Percentiles rank a stretch among this genome's conserved stretches.
phyloP scores from a whole-genome alignment of 2,329 filamentous ascomycete genomes.

The Fusarium udum region DNA sequence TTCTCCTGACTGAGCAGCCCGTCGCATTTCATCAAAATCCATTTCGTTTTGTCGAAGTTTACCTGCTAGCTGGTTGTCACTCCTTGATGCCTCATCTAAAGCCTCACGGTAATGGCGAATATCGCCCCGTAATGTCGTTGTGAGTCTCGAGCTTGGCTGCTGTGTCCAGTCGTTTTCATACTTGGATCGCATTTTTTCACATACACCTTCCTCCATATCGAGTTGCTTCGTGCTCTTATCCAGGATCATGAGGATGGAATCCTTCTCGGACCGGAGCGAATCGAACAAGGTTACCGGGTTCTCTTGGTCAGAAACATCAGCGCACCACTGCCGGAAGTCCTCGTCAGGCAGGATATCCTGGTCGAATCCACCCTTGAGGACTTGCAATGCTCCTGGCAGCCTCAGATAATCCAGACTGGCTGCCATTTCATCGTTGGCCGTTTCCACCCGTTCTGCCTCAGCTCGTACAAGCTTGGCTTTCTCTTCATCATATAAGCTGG shows the following conservation, averaged over 20 bases:
- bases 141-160: conserved; percentile 90
- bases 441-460: conserved; percentile 92
- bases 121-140: conserved; percentile 85
- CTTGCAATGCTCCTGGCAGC: conserved; percentile 86
- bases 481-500: conserved; percentile 97
- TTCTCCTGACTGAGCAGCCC: conserved; percentile 85
- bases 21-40: conserved; percentile 95
- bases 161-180: conserved; percentile 97
- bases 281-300: conserved; percentile 83
- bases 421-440: conserved; percentile 94
- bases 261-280: conserved; percentile 78
- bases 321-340: conserved; percentile 93
- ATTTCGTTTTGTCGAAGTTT: conserved; percentile 87
- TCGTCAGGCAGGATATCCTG: conserved; percentile 88
- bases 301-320: conserved; percentile 87
- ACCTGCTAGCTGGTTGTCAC: conserved; percentile 82
- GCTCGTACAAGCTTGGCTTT: conserved; percentile 95
- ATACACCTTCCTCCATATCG: conserved; percentile 97
- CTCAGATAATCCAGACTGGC: conserved; percentile 94
- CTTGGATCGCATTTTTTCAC: conserved; percentile 99
- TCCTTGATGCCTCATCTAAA: conserved; percentile 86
- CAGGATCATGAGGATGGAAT: conserved; percentile 74
- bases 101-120: conserved; percentile 89
- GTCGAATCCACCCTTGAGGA: conserved; percentile 91
- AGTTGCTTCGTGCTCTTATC: conserved; percentile 87